Conservation (phyloP, 495 filamentous ascomycete genomes). For the Hyaloscypha finlandica region DNA sequence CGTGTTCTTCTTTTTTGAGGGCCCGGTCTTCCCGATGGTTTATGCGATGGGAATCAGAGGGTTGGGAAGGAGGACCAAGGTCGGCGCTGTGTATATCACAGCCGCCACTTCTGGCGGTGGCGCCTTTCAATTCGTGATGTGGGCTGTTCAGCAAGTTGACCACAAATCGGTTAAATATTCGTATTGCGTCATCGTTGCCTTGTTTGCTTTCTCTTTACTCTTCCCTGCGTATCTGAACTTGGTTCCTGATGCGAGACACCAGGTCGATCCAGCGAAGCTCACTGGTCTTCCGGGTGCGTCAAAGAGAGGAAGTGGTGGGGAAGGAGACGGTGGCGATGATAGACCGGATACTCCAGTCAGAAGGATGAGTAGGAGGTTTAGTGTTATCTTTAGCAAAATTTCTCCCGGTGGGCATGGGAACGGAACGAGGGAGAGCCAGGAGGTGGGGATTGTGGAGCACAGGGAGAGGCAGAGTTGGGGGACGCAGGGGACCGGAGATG, state of each 20-base stretch:
- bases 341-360: slow-evolving; percentile 1
- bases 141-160: slow-evolving; percentile 43
- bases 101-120: slow-evolving; percentile 66
- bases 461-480: slow-evolving; percentile 12
- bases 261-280: slow-evolving; percentile 52
- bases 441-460: slow-evolving; percentile 24
- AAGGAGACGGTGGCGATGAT: background rate
- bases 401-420: background rate
- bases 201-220: slow-evolving; percentile 56
- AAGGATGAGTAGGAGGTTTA: slow-evolving; percentile 22
- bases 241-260: slow-evolving; percentile 56
- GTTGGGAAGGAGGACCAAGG: slow-evolving; percentile 69
- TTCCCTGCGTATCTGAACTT: slow-evolving; percentile 64
- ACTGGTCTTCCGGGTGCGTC: background rate
- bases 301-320: background rate
- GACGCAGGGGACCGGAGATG: background rate
- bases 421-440: slow-evolving; percentile 11
- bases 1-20: slow-evolving; percentile 69
- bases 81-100: slow-evolving; percentile 65
- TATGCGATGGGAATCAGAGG: slow-evolving; percentile 70
- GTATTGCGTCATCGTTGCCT: slow-evolving; percentile 58
- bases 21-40: slow-evolving; percentile 70
- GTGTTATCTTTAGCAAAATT: slow-evolving; percentile 18
- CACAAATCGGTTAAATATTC: slow-evolving; percentile 45
- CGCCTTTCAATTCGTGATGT: slow-evolving; percentile 66